A percentile compares a stretch with the other conserved stretches of the same genome.
phyloP scores from a whole-genome alignment of 2,329 filamentous ascomycete species.

The Apiospora phragmitis region DNA sequence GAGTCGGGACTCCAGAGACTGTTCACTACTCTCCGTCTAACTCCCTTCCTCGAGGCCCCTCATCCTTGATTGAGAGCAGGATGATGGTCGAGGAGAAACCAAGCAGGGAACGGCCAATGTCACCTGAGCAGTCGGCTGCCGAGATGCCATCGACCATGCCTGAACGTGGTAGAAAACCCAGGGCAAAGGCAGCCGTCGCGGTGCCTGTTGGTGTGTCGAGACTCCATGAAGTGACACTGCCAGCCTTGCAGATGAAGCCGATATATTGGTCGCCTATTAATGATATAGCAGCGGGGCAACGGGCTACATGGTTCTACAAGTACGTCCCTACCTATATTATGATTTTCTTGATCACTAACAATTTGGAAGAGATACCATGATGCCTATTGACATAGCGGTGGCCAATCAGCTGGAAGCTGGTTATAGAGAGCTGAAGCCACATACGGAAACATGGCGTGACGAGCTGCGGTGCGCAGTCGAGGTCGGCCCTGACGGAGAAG shows the following conservation, averaged over 20 bases:
- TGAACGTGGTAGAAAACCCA: constrained; percentile 22
- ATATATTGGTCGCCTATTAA: constrained; percentile 98
- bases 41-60: constrained; percentile 26
- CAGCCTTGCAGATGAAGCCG: constrained; percentile 84
- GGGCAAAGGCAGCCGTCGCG: constrained; percentile 42
- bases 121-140: constrained; percentile 14
- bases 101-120: constrained; percentile 15
- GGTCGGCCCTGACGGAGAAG: constrained; percentile 84
- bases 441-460: constrained; percentile 90
- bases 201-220: constrained; percentile 89
- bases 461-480: constrained; percentile 89
- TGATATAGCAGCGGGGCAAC: constrained; percentile 77
- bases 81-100: constrained; percentile 23
- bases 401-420: constrained; percentile 93
- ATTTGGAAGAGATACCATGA: constrained; percentile 71
- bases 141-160: constrained; percentile 19
- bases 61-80: constrained; percentile 18
- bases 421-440: constrained; percentile 81
- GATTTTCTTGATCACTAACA: background rate
- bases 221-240: constrained; percentile 83
- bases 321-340: constrained; percentile 27
- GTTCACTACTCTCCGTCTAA: constrained; percentile 26
- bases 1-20: constrained; percentile 41
- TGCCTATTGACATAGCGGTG: constrained; percentile 79
- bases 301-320: constrained; percentile 97